These are phyloP conservation scores for Penicillium cataractarum DNA, from an alignment of 495 filamentous ascomycete species.

Conservation along the genomic window DNA sequence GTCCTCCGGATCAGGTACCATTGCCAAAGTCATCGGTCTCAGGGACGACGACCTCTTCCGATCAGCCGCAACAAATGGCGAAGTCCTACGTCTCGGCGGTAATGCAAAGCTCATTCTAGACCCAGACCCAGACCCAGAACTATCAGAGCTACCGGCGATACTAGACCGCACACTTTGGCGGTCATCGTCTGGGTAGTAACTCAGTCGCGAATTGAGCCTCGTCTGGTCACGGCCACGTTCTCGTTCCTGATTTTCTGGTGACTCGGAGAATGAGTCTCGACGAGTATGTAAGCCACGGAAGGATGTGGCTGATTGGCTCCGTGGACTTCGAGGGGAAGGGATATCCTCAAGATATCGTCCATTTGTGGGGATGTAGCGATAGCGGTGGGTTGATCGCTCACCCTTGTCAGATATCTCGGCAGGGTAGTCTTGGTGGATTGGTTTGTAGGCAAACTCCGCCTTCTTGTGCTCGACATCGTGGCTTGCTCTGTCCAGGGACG, in stretches of 20 bases:
- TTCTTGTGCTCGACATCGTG: constrained; percentile 16
- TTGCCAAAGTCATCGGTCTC: constrained; percentile 41
- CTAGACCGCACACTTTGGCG: constrained; percentile 14
- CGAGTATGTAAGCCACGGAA: constrained; percentile 11
- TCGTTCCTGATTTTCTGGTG: not conserved
- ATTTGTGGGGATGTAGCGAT: constrained; percentile 43
- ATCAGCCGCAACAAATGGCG: constrained; percentile 26
- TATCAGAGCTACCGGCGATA: constrained; percentile 9
- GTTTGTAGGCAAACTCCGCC: constrained; percentile 42
- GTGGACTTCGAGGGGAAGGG: not conserved
- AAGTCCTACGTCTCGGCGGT: constrained; percentile 21
- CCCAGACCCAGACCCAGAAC: constrained; percentile 2
- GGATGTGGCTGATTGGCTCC: constrained; percentile 29
- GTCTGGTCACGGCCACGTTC: constrained; percentile 10
- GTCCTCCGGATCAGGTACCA: constrained; percentile 50
- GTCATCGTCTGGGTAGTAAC: constrained; percentile 19
- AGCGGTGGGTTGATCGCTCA: constrained; percentile 21
- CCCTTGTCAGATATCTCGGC: constrained; percentile 36
- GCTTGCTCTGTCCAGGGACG: constrained; percentile 10
- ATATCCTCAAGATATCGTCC: constrained; percentile 29
- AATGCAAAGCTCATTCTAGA: constrained; percentile 12
- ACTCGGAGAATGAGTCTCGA: constrained; percentile 20
- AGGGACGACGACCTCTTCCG: constrained; percentile 30
- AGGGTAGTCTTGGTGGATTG: constrained; percentile 39
- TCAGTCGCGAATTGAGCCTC: not conserved